Percentiles rank a stretch among this genome's conserved stretches.
These are phyloP conservation scores for Mycosphaerella sp. DNA, from an alignment of 2,329 filamentous ascomycete genomes.

Conservation along the genomic window DNA sequence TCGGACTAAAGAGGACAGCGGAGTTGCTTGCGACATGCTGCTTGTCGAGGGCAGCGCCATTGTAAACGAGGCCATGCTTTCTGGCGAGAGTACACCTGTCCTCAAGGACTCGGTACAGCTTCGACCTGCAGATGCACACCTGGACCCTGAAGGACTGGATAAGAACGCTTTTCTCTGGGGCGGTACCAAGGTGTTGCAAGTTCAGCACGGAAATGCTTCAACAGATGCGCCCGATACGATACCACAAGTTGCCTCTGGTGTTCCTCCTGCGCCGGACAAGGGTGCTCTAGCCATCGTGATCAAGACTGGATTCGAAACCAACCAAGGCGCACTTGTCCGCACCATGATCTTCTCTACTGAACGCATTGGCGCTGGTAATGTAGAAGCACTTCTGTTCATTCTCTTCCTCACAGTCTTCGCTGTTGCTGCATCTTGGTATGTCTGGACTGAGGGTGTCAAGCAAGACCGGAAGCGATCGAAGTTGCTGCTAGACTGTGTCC, in stretches of 20 bases:
- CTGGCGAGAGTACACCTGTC: conserved; percentile 92
- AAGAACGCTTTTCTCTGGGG: conserved; percentile 97
- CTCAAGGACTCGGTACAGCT: conserved; percentile 94
- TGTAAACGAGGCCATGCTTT: conserved; percentile 99
- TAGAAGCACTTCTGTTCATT: conserved; percentile 94
- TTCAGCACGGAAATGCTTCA: conserved; percentile 77
- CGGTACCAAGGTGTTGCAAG: conserved; percentile 93
- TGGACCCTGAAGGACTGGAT: conserved; percentile 87
- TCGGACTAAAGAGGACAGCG: conserved; percentile 92
- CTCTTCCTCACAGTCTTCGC: conserved; percentile 94
- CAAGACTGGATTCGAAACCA: conserved; percentile 98
- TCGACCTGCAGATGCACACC: conserved; percentile 67
- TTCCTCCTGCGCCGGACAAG: conserved; percentile 81
- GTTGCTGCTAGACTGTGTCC: conserved; percentile 89
- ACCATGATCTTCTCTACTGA: conserved; percentile 99
- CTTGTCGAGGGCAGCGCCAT: conserved; percentile 92
- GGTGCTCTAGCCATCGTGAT: conserved; percentile 90
- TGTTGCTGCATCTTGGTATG: conserved; percentile 96
- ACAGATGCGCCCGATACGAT: conserved; percentile 56
- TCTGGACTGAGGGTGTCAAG: conserved; percentile 92
- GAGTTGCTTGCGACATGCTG: conserved; percentile 95
- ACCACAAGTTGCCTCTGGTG: conserved; percentile 65
- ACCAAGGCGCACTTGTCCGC: conserved; percentile 91
- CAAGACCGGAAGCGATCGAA: conserved; percentile 96
- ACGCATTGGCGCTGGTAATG: conserved; percentile 96